Base-by-base conservation (phyloP, 305 asterid species). In the Fraxinus paxiana region DNA sequence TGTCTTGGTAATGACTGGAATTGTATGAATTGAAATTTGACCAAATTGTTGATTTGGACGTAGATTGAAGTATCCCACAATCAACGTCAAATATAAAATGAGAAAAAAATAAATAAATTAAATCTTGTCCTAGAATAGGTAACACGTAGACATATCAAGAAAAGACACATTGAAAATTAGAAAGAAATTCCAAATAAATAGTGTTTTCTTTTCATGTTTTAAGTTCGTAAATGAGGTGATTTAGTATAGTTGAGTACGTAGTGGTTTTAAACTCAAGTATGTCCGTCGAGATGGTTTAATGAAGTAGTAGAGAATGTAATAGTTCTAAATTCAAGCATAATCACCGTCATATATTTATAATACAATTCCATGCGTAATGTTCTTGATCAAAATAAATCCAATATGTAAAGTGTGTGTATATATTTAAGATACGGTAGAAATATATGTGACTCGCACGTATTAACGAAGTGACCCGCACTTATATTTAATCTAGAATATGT, bases 1-100 rank as follows among this genome's bases (percentile, higher is more conserved):
- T 7, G 31, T 20, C 34, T 73, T 24, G 13, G 1, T 8, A 20
- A 20, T 9, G 33, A 61, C 71, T 12, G 18, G 28, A 38, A 46
- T 9, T 15, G 2, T 71, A 31, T 41, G 48, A 69, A 8, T 79
- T 79, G 46, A 37, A 35, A 37, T 56, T 78, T 78, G 76, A 78
- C 76, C 81, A 51, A 37, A 37, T 6, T 9, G n/a, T 18, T 61
- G 33, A 22, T 61, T 22, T 61, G 30, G 30, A 61, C 6, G 31
- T 61, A 61, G 31, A 22, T 37, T 78, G 38, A 65, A 63, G 37
- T 12, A 63, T 31, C 31, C 30, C 31, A 31, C 35, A 77, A 61
- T 77, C 75, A 77, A 37, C 63, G 26, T 63, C 70, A 20, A 6
- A 6, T 61, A 7, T 22, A 8, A 6, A 56, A 59, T 37, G 43